Evolutionary conservation across 352 stramenopile genomes (phyloP).

Genomic region (Phytophthora tentaculata): DNA sequence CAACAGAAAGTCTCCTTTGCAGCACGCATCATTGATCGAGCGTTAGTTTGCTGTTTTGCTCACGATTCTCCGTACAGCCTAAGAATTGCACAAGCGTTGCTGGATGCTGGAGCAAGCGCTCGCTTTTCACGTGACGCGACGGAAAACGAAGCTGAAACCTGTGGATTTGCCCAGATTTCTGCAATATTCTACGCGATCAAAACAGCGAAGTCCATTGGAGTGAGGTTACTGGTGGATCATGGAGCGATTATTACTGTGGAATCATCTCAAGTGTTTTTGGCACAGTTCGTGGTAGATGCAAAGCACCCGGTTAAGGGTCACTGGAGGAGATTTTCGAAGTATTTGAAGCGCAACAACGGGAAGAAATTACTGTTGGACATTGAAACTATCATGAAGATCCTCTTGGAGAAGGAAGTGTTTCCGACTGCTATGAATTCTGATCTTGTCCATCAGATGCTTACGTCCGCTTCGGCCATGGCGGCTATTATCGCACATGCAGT

Average conservation of each 20-base stretch:
- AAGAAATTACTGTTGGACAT: slow-evolving; percentile 45
- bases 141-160: slow-evolving; percentile 5
- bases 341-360: slow-evolving; percentile 33
- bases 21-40: slow-evolving; percentile 32
- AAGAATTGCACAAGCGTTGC: slow-evolving; percentile 44
- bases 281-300: slow-evolving; percentile 25
- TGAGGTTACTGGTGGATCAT: slow-evolving; percentile 53
- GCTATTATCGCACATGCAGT: slow-evolving; percentile 41
- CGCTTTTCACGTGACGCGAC: slow-evolving; percentile 31
- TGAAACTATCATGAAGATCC: slow-evolving; percentile 47
- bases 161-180: slow-evolving; percentile 20
- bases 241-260: slow-evolving; percentile 39
- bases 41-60: slow-evolving; percentile 49
- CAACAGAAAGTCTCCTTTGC: neutral
- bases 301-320: slow-evolving; percentile 4
- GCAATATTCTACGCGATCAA: slow-evolving; percentile 46
- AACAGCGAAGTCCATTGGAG: slow-evolving; percentile 37
- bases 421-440: slow-evolving; percentile 45
- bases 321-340: slow-evolving; percentile 48
- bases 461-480: slow-evolving; percentile 40
- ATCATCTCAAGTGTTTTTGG: slow-evolving; percentile 46
- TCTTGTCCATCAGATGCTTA: slow-evolving; percentile 51
- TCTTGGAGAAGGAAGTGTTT: slow-evolving; percentile 45
- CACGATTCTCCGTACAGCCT: slow-evolving; percentile 47
- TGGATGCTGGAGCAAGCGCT: slow-evolving; percentile 43